These are phyloP conservation scores for Candida gorgasii DNA, from an alignment of 805 yeast species.

Conservation along the genomic window DNA sequence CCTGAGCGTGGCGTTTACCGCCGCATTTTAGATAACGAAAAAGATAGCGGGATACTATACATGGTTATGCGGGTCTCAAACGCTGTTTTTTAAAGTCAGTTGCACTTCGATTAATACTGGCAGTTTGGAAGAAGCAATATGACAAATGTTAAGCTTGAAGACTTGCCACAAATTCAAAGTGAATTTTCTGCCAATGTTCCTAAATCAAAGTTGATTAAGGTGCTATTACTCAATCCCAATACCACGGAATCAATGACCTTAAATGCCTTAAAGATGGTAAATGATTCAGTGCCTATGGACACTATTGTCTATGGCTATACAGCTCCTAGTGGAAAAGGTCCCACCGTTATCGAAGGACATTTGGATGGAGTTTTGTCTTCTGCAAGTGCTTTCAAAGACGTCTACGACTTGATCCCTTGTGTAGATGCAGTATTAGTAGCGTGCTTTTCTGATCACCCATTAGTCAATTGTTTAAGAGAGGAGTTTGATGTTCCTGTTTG, in stretches of 20 bases:
- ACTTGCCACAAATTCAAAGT: not conserved
- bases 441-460: conserved; percentile 10
- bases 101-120: too few relatives aligned
- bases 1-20: not conserved
- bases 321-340: conserved; percentile 7
- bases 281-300: conserved; percentile 2
- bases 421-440: conserved; percentile 9
- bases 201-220: conserved; percentile 3
- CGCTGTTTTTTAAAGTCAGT: too few relatives aligned
- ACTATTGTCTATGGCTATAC: conserved; percentile 10
- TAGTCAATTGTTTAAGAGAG: conserved; percentile 8
- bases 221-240: conserved; percentile 8
- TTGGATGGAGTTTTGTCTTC: conserved; percentile 6
- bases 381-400: conserved; percentile 6
- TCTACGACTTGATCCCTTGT: not conserved
- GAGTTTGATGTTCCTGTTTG: conserved; percentile 7
- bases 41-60: not conserved
- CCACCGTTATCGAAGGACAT: conserved; percentile 8
- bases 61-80: too few relatives aligned
- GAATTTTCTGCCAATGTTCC: not conserved
- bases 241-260: conserved; percentile 9
- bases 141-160: not conserved
- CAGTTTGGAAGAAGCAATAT: not conserved
- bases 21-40: not conserved
- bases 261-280: conserved; percentile 9